Conservation (phyloP, 2,329 filamentous ascomycete species). For the Amauroascus verrucosus region DNA sequence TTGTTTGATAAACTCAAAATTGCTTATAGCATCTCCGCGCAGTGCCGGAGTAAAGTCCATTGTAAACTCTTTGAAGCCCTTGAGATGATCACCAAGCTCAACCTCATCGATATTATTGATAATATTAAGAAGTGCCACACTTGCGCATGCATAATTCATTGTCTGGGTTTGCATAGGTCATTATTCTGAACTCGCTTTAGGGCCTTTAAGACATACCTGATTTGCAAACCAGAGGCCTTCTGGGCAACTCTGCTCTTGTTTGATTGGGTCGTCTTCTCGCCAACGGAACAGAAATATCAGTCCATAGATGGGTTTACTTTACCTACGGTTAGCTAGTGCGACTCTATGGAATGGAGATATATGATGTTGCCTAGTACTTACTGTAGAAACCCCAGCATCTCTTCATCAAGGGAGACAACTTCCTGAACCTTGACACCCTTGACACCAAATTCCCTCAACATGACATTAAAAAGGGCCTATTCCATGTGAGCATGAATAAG, state of each 20-base stretch:
- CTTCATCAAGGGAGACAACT: conserved; percentile 57
- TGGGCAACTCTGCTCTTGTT: conserved; percentile 47
- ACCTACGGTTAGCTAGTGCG: not conserved
- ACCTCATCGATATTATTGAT: conserved; percentile 68
- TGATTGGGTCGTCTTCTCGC: conserved; percentile 46
- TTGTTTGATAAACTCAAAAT: conserved; percentile 63
- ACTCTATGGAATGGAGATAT: too few relatives aligned
- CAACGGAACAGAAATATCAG: conserved; percentile 84
- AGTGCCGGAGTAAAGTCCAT: conserved; percentile 56
- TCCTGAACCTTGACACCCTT: conserved; percentile 27
- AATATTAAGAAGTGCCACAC: conserved; percentile 86
- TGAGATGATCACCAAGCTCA: conserved; percentile 59
- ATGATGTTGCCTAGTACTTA: conserved; percentile 29
- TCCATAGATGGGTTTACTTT: conserved; percentile 63
- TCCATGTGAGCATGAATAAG: conserved; percentile 14
- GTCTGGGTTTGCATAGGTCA: conserved; percentile 43
- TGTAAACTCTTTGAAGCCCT: conserved; percentile 64
- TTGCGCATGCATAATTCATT: conserved; percentile 75
- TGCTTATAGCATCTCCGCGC: conserved; percentile 64
- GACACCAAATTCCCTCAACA: conserved; percentile 70
- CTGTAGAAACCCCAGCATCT: conserved; percentile 53
- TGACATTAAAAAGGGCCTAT: conserved; percentile 74
- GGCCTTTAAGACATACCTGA: conserved; percentile 46
- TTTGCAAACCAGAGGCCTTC: conserved; percentile 85
- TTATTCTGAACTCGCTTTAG: not conserved